Base-by-base conservation (phyloP, 495 filamentous ascomycete genomes). In the Annulohypoxylon moriforme region DNA sequence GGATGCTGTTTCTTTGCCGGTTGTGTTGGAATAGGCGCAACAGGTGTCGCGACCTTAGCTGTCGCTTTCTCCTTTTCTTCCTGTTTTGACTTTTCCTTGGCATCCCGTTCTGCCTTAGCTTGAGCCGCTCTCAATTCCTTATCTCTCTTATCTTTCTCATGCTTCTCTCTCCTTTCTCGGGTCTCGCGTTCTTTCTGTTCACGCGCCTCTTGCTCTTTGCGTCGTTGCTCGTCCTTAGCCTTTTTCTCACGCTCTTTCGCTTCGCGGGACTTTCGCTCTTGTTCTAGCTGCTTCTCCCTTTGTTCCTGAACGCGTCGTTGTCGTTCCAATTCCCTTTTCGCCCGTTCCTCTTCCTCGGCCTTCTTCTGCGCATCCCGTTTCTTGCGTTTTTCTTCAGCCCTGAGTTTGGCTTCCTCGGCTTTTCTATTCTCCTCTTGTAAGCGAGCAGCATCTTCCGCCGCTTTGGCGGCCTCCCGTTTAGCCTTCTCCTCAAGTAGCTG, bases 311-410 rank as follows among this genome's bases (percentile, higher is more conserved):
- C 81, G 46, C 91, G 89, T 68, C 89, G 88, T 70, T 91, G 89
- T 75, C 91, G 92, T 76, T 94, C 94, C 0, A 87, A 89, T 75
- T 97, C 93, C 76, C 92, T 94, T 63, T 89, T 87, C 52, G 87
- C 83, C 27, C 91, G 90, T 71, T 97, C 96, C 73, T 97, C 95
- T 64, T 97, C 93, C 73, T 92, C 91, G 27, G 91, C 92, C 80
- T 92, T 96, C 71, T 91, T 93, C 78, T 96, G 93, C n/a, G 92
- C 91, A 73, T 99, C 96, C 68, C 90, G 92, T 82, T 94, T 95
- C 85, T 91, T 96, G 22, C 92, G 87, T 77, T 93, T 94, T 78
- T 97, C 96, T 77, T 98, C 96, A 31, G 90, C 89, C 81, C 90
- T 96, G 57, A 82, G 80, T 56, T 88, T 86, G 74, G 91, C 89